phyloP scores from a whole-genome alignment of 176 grass and related monocot species.

The Rhynchospora pubera region DNA sequence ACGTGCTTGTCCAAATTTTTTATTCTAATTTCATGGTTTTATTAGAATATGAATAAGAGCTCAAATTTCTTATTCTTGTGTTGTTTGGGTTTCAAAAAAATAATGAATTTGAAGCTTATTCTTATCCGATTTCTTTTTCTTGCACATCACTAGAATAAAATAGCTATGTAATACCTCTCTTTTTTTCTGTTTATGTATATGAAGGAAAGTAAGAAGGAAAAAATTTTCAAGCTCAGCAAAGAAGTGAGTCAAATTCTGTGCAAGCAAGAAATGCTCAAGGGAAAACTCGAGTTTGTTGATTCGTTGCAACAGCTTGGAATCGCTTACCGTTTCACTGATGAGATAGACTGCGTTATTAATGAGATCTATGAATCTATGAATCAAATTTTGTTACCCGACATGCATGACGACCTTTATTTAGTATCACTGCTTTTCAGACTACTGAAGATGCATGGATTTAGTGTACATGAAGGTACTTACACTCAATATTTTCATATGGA shows the following conservation, averaged over 20 bases:
- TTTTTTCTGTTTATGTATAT: neutral
- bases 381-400: neutral
- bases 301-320: conserved; percentile 7
- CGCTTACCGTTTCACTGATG: conserved; percentile 24
- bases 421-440: conserved; percentile 15
- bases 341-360: neutral
- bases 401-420: neutral
- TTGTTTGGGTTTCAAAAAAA: too few species aligned
- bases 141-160: too few species aligned
- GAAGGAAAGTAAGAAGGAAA: neutral
- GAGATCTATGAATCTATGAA: neutral
- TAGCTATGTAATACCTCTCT: neutral
- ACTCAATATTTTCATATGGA: neutral
- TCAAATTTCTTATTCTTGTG: too few species aligned
- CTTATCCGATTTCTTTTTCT: too few species aligned
- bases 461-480: conserved; percentile 17
- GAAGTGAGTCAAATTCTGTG: conserved; percentile 1
- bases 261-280: neutral
- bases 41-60: too few species aligned
- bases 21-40: too few species aligned
- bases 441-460: conserved; percentile 18
- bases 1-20: too few species aligned
- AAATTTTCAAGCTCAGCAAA: neutral
- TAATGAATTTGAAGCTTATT: too few species aligned
- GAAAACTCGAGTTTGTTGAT: neutral